Evolutionary conservation across 1,284 basidiomycete genomes (phyloP).

Genomic region (Trichosporon sp.): DNA sequence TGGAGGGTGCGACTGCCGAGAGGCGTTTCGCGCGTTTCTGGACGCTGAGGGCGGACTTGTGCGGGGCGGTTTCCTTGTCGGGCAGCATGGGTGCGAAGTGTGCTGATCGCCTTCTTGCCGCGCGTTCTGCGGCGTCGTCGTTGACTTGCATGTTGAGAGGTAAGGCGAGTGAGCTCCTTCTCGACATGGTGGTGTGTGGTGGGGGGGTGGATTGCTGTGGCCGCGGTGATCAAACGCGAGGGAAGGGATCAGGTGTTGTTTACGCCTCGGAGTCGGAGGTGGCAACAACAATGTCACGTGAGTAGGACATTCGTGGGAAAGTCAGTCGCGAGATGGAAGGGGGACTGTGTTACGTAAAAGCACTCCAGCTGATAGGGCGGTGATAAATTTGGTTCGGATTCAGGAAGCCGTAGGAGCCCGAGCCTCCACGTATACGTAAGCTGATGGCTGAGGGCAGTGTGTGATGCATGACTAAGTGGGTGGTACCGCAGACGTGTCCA

Average conservation of each 20-base stretch:
- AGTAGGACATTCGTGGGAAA: not conserved
- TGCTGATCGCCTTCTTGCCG: constrained; percentile 46
- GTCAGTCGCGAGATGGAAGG: constrained; percentile 14
- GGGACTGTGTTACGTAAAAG: constrained; percentile 1
- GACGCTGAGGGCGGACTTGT: constrained; percentile 38
- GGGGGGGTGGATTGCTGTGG: not conserved
- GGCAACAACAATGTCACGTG: constrained; percentile 18
- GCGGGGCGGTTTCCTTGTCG: constrained; percentile 20
- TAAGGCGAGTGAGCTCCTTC: constrained; percentile 11
- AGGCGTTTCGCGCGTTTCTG: constrained; percentile 42
- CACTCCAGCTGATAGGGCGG: not conserved
- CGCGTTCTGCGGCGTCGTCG: constrained; percentile 51
- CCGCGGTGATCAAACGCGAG: constrained; percentile 11
- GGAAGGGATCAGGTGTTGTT: not conserved
- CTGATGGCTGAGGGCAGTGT: too few species aligned
- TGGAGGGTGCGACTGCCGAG: constrained; percentile 41
- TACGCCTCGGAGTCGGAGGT: not conserved
- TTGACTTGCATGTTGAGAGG: constrained; percentile 37
- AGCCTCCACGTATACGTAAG: not conserved
- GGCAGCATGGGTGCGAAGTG: constrained; percentile 43
- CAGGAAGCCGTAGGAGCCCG: not conserved
- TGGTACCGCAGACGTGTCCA: constrained; percentile 1
- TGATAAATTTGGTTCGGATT: not conserved
- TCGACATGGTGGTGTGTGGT: not conserved
- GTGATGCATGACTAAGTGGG: not conserved